Percentiles rank a stretch among this genome's conserved stretches.
Evolutionary conservation across 2,329 filamentous ascomycete species (phyloP).

Genomic region (Grosmannia clavigera): DNA sequence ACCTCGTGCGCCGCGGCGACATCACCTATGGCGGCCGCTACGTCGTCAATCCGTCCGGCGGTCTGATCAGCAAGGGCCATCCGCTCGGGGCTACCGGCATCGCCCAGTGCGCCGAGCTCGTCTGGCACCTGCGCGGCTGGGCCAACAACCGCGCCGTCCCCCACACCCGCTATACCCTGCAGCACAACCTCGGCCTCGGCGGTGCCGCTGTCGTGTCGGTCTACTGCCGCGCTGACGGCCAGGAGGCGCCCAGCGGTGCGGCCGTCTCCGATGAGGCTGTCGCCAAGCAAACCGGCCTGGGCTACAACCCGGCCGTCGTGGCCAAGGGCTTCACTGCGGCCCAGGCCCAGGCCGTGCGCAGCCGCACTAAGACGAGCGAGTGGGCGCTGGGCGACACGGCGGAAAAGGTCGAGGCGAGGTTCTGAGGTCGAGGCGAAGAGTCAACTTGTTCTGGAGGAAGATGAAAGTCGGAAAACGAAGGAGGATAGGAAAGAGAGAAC

Average conservation of each 20-base stretch:
- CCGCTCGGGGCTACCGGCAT: constrained; percentile 90
- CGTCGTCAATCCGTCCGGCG: constrained; percentile 86
- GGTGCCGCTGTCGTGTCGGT: constrained; percentile 86
- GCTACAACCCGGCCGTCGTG: constrained; percentile 85
- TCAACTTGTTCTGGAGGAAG: background rate
- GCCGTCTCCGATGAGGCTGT: constrained; percentile 51
- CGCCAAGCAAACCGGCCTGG: constrained; percentile 54
- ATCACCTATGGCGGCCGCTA: constrained; percentile 82
- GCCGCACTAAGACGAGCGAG: constrained; percentile 48
- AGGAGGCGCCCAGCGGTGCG: constrained; percentile 31
- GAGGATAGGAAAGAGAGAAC: background rate
- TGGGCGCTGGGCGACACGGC: constrained; percentile 71
- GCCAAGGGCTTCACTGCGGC: constrained; percentile 77
- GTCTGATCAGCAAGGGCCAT: constrained; percentile 91
- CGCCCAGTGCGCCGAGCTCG: constrained; percentile 86
- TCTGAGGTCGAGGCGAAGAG: constrained; percentile 10
- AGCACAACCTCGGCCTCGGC: constrained; percentile 88
- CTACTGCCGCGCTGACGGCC: constrained; percentile 73
- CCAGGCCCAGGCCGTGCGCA: constrained; percentile 61
- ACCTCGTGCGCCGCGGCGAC: constrained; percentile 74
- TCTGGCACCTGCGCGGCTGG: constrained; percentile 94
- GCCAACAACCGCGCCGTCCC: constrained; percentile 73
- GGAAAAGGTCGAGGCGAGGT: constrained; percentile 51
- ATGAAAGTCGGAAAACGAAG: background rate
- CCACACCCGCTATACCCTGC: constrained; percentile 60